These are phyloP conservation scores for Kuraishia ogatae DNA, from an alignment of 805 yeast genomes.

Conservation along the genomic window DNA sequence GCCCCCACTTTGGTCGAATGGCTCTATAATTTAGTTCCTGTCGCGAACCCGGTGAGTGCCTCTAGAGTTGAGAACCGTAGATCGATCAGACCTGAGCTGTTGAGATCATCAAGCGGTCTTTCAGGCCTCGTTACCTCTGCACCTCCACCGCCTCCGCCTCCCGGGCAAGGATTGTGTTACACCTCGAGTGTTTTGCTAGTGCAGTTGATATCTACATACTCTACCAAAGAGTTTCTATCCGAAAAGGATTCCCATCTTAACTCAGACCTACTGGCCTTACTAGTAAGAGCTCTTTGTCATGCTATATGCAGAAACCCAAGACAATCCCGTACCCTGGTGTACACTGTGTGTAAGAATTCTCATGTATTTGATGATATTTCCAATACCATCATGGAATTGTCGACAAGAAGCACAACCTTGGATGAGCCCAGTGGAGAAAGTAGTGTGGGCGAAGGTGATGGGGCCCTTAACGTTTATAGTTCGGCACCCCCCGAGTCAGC, in stretches of 20 bases:
- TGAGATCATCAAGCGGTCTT: not conserved
- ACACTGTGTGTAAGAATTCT: slow-evolving; percentile 35
- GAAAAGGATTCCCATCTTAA: slow-evolving; percentile 28
- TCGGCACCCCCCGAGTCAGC: not conserved
- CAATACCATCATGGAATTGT: slow-evolving; percentile 21
- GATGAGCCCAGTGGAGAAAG: not conserved
- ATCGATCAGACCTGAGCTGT: not conserved
- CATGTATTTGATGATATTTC: slow-evolving; percentile 27
- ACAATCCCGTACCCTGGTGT: slow-evolving; percentile 46
- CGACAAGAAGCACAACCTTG: not conserved
- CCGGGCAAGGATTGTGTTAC: slow-evolving; percentile 36
- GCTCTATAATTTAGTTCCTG: slow-evolving; percentile 51
- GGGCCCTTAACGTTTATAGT: not conserved
- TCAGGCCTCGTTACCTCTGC: not conserved
- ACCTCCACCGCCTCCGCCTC: not conserved
- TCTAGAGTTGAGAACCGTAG: not conserved
- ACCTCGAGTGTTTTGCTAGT: slow-evolving; percentile 37
- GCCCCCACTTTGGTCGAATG: slow-evolving; percentile 48
- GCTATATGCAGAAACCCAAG: slow-evolving; percentile 40
- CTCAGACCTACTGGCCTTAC: slow-evolving; percentile 47
- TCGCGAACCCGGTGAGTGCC: slow-evolving; percentile 12
- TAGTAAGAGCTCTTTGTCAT: slow-evolving; percentile 48
- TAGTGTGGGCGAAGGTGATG: not conserved
- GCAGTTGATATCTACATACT: slow-evolving; percentile 31
- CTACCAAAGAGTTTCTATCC: slow-evolving; percentile 25